phyloP scores from a whole-genome alignment of 176 grass and related monocot genomes.

The Oryza brachyantha region DNA sequence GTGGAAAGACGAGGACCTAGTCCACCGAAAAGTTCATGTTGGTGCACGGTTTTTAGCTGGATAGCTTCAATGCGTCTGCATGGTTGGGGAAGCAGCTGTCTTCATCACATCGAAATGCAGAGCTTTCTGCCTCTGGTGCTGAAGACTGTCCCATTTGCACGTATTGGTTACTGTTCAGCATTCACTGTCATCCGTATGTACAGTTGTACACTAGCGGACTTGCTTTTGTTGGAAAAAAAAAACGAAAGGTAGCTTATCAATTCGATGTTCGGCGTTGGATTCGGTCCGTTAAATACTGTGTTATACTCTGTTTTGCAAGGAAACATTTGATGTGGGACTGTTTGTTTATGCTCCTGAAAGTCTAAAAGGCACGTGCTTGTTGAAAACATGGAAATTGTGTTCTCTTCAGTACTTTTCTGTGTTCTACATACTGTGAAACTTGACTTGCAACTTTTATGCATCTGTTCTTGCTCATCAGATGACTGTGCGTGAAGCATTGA shows the following conservation, averaged over 20 bases:
- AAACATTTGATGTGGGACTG: neutral
- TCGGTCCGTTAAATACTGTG: no score
- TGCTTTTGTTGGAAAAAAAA: neutral
- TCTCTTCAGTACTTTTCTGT: neutral
- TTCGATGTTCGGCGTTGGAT: no score
- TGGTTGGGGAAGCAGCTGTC: neutral
- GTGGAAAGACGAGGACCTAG: no score
- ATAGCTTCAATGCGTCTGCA: neutral
- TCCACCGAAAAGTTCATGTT: no score
- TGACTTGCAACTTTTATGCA: slow-evolving; percentile 10
- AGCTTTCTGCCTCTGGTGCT: neutral
- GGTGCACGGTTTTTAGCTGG: neutral
- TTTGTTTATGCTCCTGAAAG: neutral
- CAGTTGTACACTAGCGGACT: no score
- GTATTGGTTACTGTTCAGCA: no score
- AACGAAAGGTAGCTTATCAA: no score
- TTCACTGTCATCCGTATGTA: neutral
- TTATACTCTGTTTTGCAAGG: no score
- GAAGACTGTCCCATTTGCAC: neutral
- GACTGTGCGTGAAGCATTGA: slow-evolving; percentile 84
- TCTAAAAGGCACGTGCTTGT: neutral
- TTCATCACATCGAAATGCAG: neutral
- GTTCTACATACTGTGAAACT: neutral
- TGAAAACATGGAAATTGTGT: neutral
- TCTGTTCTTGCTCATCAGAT: slow-evolving; percentile 46